A percentile compares a stretch with the other conserved stretches of the same genome.
phyloP scores from a whole-genome alignment of 805 yeast species.

The Brettanomyces sp. region DNA sequence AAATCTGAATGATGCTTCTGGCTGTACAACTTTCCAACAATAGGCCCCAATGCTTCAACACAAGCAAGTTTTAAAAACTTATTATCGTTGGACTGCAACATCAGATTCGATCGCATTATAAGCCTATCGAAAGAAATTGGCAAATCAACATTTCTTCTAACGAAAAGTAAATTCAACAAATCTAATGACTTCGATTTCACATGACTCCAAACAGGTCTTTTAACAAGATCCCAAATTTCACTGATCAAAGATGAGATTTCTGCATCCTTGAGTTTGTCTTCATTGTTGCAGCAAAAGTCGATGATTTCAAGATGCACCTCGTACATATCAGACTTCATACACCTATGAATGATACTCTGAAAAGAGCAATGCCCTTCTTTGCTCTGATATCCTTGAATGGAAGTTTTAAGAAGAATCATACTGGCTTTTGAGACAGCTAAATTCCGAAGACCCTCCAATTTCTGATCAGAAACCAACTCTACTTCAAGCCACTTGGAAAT shows the following conservation, averaged over 20 bases:
- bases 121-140: neutral
- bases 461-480: slow-evolving; percentile 18
- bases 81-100: slow-evolving; percentile 14
- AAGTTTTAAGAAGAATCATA: neutral
- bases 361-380: neutral
- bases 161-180: slow-evolving; percentile 21
- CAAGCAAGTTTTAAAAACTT: slow-evolving; percentile 41
- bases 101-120: neutral
- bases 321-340: slow-evolving; percentile 30
- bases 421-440: slow-evolving; percentile 30
- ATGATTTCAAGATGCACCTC: slow-evolving; percentile 39
- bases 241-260: slow-evolving; percentile 2
- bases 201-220: slow-evolving; percentile 29
- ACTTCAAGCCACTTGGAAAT: slow-evolving; percentile 29
- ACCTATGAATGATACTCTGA: slow-evolving; percentile 20
- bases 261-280: neutral
- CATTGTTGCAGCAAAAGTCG: slow-evolving; percentile 16
- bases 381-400: neutral
- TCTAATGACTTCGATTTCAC: slow-evolving; percentile 34
- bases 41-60: slow-evolving; percentile 42
- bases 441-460: slow-evolving; percentile 42
- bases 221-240: slow-evolving; percentile 18
- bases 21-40: slow-evolving; percentile 14
- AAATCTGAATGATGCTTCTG: neutral
- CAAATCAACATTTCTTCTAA: neutral